Conservation (phyloP, 352 stramenopile species). For the Peronospora farinosa region DNA sequence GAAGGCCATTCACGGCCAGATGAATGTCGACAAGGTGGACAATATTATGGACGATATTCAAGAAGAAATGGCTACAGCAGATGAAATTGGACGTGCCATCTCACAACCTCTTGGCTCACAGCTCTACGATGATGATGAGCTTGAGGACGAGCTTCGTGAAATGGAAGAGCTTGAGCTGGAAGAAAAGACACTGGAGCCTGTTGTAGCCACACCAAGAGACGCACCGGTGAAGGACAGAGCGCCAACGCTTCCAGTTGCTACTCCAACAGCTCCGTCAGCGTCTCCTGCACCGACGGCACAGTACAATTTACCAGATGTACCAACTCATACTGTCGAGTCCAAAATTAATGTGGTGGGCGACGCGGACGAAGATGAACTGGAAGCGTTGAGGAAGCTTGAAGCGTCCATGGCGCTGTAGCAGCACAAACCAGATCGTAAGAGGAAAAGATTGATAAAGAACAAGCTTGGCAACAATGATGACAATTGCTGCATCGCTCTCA, state of each 20-base stretch:
- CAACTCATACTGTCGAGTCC: conserved; percentile 64
- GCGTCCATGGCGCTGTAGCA: conserved; percentile 81
- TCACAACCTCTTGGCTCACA: conserved; percentile 91
- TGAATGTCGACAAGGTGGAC: conserved; percentile 96
- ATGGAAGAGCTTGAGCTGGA: conserved; percentile 91
- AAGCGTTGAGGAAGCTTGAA: conserved; percentile 78
- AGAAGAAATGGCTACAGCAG: conserved; percentile 93
- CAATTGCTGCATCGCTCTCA: neutral
- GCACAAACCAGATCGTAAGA: conserved; percentile 12
- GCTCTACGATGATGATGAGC: conserved; percentile 90
- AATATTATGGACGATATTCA: conserved; percentile 98
- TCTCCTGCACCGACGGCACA: conserved; percentile 21
- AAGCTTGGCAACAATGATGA: neutral
- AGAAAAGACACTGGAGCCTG: conserved; percentile 67
- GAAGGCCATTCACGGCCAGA: conserved; percentile 91
- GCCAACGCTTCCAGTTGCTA: conserved; percentile 17
- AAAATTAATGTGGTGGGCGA: conserved; percentile 70
- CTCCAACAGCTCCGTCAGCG: conserved; percentile 20
- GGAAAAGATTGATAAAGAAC: conserved; percentile 5
- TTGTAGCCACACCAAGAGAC: conserved; percentile 13
- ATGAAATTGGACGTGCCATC: conserved; percentile 92
- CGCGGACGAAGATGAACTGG: conserved; percentile 77
- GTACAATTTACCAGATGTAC: conserved; percentile 77
- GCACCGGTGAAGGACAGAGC: conserved; percentile 16
- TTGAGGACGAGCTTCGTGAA: conserved; percentile 90